Conservation (phyloP, 2,329 filamentous ascomycete species). For the Diaporthe batatas region DNA sequence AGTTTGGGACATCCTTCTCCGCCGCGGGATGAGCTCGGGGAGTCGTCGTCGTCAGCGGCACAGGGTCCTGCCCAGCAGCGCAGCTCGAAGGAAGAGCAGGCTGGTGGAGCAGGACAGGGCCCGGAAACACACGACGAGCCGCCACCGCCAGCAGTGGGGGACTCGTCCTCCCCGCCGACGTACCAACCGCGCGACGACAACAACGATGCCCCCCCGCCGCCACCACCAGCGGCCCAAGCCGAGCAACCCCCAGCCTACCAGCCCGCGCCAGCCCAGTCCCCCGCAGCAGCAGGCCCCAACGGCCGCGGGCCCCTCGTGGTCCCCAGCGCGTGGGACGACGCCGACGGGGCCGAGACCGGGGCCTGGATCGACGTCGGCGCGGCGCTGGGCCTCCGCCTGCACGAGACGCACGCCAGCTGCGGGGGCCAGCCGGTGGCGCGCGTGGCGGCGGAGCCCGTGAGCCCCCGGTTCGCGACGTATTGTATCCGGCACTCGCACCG, state of each 20-base stretch:
- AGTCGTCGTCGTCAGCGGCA: conserved; percentile 4
- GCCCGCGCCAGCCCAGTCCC: too few relatives aligned
- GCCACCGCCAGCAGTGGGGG: neutral
- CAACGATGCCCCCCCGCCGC: neutral
- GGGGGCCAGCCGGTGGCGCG: neutral
- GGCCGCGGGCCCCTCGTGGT: conserved; percentile 10
- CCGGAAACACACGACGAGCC: neutral
- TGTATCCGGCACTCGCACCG: conserved; percentile 47
- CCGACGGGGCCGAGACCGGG: neutral
- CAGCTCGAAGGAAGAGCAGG: neutral
- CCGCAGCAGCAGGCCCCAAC: neutral
- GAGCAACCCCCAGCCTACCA: conserved; percentile 20
- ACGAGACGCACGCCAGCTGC: neutral
- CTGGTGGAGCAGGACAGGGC: neutral
- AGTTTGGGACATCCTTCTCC: too few relatives aligned
- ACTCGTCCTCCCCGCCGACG: neutral
- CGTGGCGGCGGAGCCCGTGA: conserved; percentile 14
- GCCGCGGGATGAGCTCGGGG: neutral
- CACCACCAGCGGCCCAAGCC: neutral
- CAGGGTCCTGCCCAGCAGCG: too few relatives aligned
- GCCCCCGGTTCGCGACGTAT: conserved; percentile 46
- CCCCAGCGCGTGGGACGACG: neutral
- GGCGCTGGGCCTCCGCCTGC: neutral
- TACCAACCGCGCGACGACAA: neutral
- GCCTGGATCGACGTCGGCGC: conserved; percentile 27